Evolutionary conservation across 1,284 basidiomycete genomes (phyloP).

Genomic region (Sporisorium scitamineum): DNA sequence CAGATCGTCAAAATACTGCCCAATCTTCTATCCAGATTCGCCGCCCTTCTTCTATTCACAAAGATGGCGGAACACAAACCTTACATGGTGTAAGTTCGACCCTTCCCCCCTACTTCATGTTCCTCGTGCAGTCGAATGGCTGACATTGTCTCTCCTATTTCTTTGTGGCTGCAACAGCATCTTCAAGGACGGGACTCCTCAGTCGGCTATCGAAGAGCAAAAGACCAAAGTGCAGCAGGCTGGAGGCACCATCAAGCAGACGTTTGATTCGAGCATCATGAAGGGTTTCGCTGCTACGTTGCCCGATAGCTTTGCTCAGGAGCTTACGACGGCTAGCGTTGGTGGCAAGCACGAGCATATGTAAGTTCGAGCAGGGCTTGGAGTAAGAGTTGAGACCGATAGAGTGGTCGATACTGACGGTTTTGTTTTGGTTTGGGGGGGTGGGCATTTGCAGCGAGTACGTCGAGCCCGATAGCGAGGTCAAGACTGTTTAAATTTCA

Average conservation of each 20-base stretch:
- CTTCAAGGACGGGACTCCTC: constrained; percentile 55
- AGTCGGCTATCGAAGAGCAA: constrained; percentile 52
- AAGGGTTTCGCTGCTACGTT: constrained; percentile 59
- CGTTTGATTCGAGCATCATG: constrained; percentile 61
- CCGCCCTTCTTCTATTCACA: constrained; percentile 17
- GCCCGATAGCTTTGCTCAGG: constrained; percentile 45
- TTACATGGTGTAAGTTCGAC: constrained; percentile 57
- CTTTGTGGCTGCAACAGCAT: constrained; percentile 33
- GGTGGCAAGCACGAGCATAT: constrained; percentile 59
- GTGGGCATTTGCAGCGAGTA: constrained; percentile 46
- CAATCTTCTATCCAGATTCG: constrained; percentile 18
- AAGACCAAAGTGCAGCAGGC: constrained; percentile 47
- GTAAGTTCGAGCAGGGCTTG: constrained; percentile 35
- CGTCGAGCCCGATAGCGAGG: constrained; percentile 63
- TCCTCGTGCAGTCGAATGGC: not conserved
- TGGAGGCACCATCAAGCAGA: constrained; percentile 62
- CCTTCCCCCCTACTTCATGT: not conserved
- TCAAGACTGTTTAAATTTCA: constrained; percentile 43
- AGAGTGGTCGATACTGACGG: not conserved
- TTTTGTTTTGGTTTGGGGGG: not conserved
- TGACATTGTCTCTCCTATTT: not conserved
- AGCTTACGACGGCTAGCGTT: constrained; percentile 36
- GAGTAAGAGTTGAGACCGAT: no score
- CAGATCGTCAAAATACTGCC: constrained; percentile 10
- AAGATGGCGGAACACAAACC: constrained; percentile 55